Percentiles rank a stretch among this genome's conserved stretches.
phyloP scores from a whole-genome alignment of 768 basidiomycete species.

The Lepiota brunneoincarnata region DNA sequence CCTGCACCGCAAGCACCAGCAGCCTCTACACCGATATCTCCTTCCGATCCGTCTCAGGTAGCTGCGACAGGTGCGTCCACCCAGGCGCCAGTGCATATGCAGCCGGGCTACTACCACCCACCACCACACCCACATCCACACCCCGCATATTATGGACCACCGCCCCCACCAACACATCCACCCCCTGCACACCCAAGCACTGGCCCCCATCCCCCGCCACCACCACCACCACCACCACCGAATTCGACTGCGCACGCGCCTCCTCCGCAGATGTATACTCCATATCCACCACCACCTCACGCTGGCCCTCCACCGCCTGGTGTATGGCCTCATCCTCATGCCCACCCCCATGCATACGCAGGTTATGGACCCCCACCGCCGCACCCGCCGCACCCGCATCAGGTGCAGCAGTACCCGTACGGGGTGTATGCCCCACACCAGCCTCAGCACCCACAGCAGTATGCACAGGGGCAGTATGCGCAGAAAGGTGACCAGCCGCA shows the following conservation, averaged over 20 bases:
- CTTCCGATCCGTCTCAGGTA: constrained; percentile 4
- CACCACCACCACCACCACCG: background rate
- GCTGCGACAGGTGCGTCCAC: no score
- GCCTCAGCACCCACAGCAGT: constrained; percentile 1
- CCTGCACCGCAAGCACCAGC: background rate
- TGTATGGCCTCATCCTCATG: constrained; percentile 11
- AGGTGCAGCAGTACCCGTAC: constrained; percentile 8
- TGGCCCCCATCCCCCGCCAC: background rate
- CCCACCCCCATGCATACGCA: constrained; percentile 9
- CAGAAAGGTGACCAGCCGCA: background rate
- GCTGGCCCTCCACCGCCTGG: constrained; percentile 15
- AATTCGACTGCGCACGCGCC: background rate
- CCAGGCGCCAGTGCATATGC: background rate
- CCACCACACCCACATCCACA: background rate
- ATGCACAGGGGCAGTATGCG: background rate
- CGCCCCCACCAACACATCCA: constrained; percentile 12
- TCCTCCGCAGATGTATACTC: constrained; percentile 22
- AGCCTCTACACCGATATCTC: background rate
- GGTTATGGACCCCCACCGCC: constrained; percentile 4
- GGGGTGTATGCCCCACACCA: constrained; percentile 2
- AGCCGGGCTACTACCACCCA: constrained; percentile 8
- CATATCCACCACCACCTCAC: constrained; percentile 30
- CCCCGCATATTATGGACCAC: background rate
- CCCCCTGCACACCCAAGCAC: constrained; percentile 2
- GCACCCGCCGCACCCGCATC: constrained; percentile 4